Evolutionary conservation across 495 filamentous ascomycete genomes (phyloP), one percentile per base, ranked within the genome.

Genomic region (Evernia prunastri): DNA sequence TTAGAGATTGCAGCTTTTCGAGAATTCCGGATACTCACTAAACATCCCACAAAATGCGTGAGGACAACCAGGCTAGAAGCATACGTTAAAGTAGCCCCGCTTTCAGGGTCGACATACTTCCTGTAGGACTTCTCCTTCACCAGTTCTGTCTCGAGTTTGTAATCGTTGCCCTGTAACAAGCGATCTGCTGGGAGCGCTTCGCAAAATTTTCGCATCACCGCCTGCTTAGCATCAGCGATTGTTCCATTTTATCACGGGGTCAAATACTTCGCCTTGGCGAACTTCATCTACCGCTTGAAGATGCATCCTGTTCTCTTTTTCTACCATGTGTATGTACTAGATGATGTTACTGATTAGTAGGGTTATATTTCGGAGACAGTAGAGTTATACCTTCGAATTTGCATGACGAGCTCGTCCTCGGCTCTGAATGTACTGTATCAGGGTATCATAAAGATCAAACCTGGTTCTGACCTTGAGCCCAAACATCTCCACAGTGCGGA

Each of bases 401-500:
- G 74, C 69, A 70, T 89, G 87, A 13, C 94, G 82, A 51, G 94
- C 94, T 66, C 94, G 82, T n/a, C 94, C 94, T 42, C 92, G 82
- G 25, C 92, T 97, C 72, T 98, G 94, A 23, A 98, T 87, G 73
- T 97, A 97, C 71, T 96, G 91, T 62, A 98, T 97, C 72, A 96
- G 78, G 0, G 94, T 96, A 13, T 82, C 73, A 73, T 92, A 96
- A n/a, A 96, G 81, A 72, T 97, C 88, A 70, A 97, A 98, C 7
- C 49, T 53, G 31, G 4, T 25, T 27, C 87, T 79, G 23, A n/a
- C n/a, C 29, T 65, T 47, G 58, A 36, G 33, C 29, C 47, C 10
- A 29, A n/a, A 23, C 2, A 12, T 3, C 1, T 25, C 6, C 25
- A 13, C 11, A 23, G 35, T 58, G 31, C 67, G 20, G 7, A 56